These are phyloP conservation scores for Cytospora chrysosperma DNA, from an alignment of 2,329 filamentous ascomycete species.

Conservation along the genomic window DNA sequence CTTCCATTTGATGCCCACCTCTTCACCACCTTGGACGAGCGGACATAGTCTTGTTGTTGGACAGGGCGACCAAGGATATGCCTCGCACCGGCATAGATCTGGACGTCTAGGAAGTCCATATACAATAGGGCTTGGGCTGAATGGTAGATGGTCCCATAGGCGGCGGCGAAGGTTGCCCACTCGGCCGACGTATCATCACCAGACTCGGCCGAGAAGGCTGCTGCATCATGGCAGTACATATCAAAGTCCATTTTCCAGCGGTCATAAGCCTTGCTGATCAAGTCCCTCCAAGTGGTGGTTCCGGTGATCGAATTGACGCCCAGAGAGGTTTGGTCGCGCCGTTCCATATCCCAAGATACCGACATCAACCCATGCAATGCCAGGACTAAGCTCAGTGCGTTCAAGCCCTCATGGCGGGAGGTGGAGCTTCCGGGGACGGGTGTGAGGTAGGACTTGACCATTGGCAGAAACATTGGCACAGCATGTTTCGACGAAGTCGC, in stretches of 20 bases:
- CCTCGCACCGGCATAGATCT: conserved; percentile 59
- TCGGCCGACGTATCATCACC: conserved; percentile 31
- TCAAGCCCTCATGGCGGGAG: conserved; percentile 39
- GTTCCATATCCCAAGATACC: conserved; percentile 60
- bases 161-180: conserved; percentile 48
- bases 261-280: conserved; percentile 53
- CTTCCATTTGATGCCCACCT: conserved; percentile 42
- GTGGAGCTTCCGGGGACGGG: conserved; percentile 37
- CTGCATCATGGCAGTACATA: conserved; percentile 42
- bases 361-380: conserved; percentile 63
- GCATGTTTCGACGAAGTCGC: background rate
- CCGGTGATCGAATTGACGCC: conserved; percentile 37
- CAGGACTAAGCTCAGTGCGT: conserved; percentile 52
- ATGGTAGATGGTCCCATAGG: conserved; percentile 57
- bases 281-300: conserved; percentile 44
- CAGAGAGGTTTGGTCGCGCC: conserved; percentile 60
- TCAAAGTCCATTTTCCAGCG: conserved; percentile 60
- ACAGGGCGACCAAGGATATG: conserved; percentile 59
- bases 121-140: conserved; percentile 56
- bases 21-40: conserved; percentile 51
- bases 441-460: conserved; percentile 57
- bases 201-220: conserved; percentile 24
- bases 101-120: conserved; percentile 59
- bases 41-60: conserved; percentile 47
- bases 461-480: conserved; percentile 53